Percentiles rank a stretch among this genome's conserved stretches.
These are phyloP conservation scores for Arthrobotrys pseudoclavata DNA, from an alignment of 2,329 filamentous ascomycete genomes.

Conservation along the genomic window DNA sequence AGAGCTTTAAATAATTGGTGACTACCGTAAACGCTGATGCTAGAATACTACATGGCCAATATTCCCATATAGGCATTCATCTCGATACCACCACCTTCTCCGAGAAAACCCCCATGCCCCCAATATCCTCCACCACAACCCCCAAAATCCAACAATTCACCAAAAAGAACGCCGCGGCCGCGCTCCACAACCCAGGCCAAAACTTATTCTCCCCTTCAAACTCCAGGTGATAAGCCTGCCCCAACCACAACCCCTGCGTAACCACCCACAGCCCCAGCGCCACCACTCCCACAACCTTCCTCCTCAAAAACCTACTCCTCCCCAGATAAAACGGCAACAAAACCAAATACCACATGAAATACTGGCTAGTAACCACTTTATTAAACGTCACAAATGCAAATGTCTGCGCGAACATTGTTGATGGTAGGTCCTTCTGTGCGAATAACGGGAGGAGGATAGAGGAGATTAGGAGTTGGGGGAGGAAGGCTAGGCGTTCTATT, in stretches of 20 bases:
- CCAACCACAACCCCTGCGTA: conserved; percentile 81
- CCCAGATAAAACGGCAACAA: conserved; percentile 93
- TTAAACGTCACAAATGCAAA: conserved; percentile 98
- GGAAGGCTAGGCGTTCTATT: conserved; percentile 86
- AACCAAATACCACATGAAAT: conserved; percentile 98
- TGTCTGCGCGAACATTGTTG: conserved; percentile 91
- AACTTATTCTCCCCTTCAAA: conserved; percentile 87
- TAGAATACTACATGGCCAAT: too few species aligned
- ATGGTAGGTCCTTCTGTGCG: conserved; percentile 83
- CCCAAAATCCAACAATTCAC: conserved; percentile 72
- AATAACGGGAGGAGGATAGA: conserved; percentile 80
- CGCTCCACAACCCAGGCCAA: conserved; percentile 82
- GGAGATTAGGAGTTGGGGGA: conserved; percentile 87
- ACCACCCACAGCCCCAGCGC: conserved; percentile 77
- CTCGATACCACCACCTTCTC: background rate
- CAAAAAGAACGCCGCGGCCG: conserved; percentile 83
- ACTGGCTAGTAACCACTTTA: conserved; percentile 98
- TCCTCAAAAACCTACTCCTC: conserved; percentile 77
- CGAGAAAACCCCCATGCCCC: background rate
- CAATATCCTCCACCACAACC: conserved; percentile 35
- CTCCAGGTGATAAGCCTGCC: conserved; percentile 80
- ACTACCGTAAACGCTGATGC: too few species aligned
- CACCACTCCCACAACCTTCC: conserved; percentile 78
- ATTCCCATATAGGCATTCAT: background rate
- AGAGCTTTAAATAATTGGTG: too few species aligned